These are phyloP conservation scores for Lyophyllum shimeji DNA, from an alignment of 768 basidiomycete genomes.

Conservation along the genomic window DNA sequence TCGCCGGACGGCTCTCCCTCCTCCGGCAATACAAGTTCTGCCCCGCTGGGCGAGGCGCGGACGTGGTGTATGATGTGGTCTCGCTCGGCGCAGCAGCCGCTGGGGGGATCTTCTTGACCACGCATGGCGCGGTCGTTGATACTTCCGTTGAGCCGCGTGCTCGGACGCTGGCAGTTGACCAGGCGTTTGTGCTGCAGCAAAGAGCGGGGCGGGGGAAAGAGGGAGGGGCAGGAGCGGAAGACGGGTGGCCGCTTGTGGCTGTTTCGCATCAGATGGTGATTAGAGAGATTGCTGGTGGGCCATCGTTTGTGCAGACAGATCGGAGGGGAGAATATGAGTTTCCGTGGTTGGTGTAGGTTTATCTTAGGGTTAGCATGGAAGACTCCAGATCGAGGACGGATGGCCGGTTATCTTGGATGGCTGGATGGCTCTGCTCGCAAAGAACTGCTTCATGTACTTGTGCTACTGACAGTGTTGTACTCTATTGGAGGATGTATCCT, in stretches of 20 bases:
- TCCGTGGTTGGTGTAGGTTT: constrained; percentile 4
- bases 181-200: constrained; percentile 28
- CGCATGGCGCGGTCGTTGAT: constrained; percentile 24
- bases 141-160: not conserved
- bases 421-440: not conserved
- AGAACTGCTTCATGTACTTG: not conserved
- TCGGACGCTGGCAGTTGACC: constrained; percentile 18
- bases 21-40: constrained; percentile 22
- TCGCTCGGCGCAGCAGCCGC: constrained; percentile 6
- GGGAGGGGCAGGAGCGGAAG: not conserved
- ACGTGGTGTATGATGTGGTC: constrained; percentile 24
- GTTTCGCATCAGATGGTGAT: constrained; percentile 26
- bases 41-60: constrained; percentile 11
- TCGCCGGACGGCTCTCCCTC: constrained; percentile 8
- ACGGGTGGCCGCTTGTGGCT: constrained; percentile 26
- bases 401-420: no score
- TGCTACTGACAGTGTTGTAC: no score
- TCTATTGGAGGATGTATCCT: no score
- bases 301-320: not conserved
- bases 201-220: not conserved
- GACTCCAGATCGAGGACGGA: not conserved
- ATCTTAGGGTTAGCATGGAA: not conserved
- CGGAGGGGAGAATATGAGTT: constrained; percentile 5
- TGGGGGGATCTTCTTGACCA: constrained; percentile 23
- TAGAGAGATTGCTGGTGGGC: not conserved